phyloP scores from a whole-genome alignment of 306 rosid species.

The Begonia peltatifolia region DNA sequence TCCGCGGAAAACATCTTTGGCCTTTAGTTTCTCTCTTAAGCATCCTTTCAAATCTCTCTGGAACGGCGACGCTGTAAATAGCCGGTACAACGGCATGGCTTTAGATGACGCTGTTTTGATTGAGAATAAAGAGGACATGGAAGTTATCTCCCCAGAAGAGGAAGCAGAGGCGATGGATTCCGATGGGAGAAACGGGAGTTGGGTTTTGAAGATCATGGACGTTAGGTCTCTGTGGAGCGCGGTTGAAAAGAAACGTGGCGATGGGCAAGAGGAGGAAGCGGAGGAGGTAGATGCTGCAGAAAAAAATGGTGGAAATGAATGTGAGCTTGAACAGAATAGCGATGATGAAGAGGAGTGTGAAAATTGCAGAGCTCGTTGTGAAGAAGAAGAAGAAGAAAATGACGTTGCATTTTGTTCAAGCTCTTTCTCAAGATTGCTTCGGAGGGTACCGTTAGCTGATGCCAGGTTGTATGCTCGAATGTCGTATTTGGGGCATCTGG shows the following conservation, averaged over 20 bases:
- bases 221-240: constrained; percentile 57
- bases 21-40: constrained; percentile 42
- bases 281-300: constrained; percentile 10
- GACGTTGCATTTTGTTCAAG: constrained; percentile 40
- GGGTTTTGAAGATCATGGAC: constrained; percentile 75
- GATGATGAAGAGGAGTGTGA: constrained; percentile 27
- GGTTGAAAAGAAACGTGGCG: constrained; percentile 9
- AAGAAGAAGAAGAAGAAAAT: constrained; percentile 21
- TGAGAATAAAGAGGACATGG: constrained; percentile 18
- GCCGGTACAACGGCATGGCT: constrained; percentile 35
- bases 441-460: constrained; percentile 69
- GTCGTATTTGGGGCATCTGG: constrained; percentile 75
- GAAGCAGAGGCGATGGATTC: constrained; percentile 4
- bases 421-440: constrained; percentile 59
- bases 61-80: constrained; percentile 22
- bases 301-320: background rate
- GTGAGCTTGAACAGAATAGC: no score
- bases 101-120: constrained; percentile 55
- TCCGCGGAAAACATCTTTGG: background rate
- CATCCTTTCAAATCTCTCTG: constrained; percentile 58
- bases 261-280: constrained; percentile 9
- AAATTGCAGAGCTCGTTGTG: constrained; percentile 30
- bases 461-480: constrained; percentile 70
- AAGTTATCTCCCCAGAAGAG: constrained; percentile 12
- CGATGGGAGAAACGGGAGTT: constrained; percentile 29